A percentile compares a stretch with the other conserved stretches of the same genome.
phyloP scores from a whole-genome alignment of 805 yeast species.

The Wickerhamiella lipophila region DNA sequence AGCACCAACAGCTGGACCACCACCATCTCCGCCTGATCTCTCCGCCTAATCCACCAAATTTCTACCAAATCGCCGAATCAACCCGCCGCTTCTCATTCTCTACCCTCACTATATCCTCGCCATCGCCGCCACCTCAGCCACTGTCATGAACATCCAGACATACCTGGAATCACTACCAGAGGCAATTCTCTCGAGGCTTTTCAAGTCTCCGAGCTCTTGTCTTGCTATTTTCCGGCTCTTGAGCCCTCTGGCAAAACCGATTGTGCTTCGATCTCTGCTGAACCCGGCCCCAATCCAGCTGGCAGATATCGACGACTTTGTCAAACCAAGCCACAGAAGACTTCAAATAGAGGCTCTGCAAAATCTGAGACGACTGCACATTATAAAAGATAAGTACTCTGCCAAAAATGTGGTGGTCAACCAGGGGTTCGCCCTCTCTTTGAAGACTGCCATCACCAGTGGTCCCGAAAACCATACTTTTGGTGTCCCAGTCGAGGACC shows the following conservation, averaged over 20 bases:
- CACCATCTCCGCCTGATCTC: too few relatives aligned
- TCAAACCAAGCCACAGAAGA: slow-evolving; percentile 43
- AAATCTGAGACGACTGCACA: slow-evolving; percentile 60
- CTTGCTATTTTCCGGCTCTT: slow-evolving; percentile 80
- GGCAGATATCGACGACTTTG: slow-evolving; percentile 62
- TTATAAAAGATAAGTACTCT: slow-evolving; percentile 45
- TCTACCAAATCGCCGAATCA: too few relatives aligned
- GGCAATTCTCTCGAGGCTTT: slow-evolving; percentile 68
- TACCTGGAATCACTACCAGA: slow-evolving; percentile 85
- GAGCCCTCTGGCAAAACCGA: slow-evolving; percentile 81
- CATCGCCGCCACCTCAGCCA: neutral
- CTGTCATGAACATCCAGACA: slow-evolving; percentile 44
- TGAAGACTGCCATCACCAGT: slow-evolving; percentile 77
- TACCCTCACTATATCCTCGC: too few relatives aligned
- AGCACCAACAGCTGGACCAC: too few relatives aligned
- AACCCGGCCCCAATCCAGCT: slow-evolving; percentile 59
- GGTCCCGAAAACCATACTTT: slow-evolving; percentile 53
- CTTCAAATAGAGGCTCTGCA: slow-evolving; percentile 64
- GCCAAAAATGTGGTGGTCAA: slow-evolving; percentile 45
- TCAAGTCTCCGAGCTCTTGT: slow-evolving; percentile 86
- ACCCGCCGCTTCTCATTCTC: too few relatives aligned
- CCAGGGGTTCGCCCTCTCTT: slow-evolving; percentile 58
- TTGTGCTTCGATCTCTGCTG: slow-evolving; percentile 76
- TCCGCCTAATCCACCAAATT: too few relatives aligned
- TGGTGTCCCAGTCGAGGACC: slow-evolving; percentile 53